These are phyloP conservation scores for Russula sp. DNA, from an alignment of 768 basidiomycete species.

Conservation along the genomic window DNA sequence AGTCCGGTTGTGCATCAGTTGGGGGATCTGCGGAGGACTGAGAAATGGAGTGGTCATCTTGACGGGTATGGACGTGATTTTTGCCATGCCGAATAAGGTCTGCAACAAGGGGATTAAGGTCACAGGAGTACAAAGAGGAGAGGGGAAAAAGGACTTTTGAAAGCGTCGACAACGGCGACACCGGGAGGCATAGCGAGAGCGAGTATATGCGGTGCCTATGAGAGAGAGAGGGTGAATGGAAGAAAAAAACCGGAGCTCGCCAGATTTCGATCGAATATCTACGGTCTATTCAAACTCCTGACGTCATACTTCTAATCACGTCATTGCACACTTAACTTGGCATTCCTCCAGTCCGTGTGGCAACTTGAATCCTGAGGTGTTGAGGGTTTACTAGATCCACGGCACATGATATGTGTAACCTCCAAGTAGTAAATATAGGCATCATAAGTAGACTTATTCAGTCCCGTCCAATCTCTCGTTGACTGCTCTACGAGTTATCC, in stretches of 20 bases:
- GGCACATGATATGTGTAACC: background rate
- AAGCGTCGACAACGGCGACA: constrained; percentile 23
- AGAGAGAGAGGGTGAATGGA: background rate
- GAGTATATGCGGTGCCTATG: background rate
- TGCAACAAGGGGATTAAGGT: constrained; percentile 25
- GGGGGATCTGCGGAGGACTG: constrained; percentile 9
- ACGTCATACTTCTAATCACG: constrained; percentile 21
- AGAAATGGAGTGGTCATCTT: constrained; percentile 15
- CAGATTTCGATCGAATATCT: constrained; percentile 11
- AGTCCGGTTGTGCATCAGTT: constrained; percentile 19
- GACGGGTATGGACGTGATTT: constrained; percentile 30
- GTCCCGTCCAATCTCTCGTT: background rate
- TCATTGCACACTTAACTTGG: background rate
- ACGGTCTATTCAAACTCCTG: background rate
- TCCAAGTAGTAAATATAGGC: background rate
- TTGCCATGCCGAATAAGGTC: constrained; percentile 53
- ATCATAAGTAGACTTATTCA: background rate
- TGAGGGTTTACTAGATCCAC: background rate
- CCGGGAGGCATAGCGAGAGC: constrained; percentile 15
- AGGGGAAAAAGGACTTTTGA: constrained; percentile 18
- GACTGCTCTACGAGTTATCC: background rate
- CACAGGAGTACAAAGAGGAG: background rate
- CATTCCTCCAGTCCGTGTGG: too few relatives aligned
- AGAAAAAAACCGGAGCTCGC: background rate
- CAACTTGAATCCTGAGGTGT: too few relatives aligned